Base-by-base conservation (phyloP, 2,329 filamentous ascomycete genomes). In the Diplodia mutila region DNA sequence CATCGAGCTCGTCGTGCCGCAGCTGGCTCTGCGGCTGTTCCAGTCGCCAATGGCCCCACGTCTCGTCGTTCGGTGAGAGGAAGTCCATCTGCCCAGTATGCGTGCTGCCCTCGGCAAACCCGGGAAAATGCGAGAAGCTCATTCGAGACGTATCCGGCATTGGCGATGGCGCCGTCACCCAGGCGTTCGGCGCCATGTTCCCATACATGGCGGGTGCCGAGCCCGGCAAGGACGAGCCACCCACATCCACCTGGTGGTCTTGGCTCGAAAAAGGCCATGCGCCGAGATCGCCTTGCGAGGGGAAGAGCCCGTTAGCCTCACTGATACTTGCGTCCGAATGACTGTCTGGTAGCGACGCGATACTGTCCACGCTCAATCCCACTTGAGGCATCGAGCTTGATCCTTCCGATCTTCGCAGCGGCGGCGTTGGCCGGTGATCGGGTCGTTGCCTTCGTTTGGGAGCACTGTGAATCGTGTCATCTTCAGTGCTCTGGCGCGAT, bases 41-140 rank as follows among this genome's bases (percentile, higher is more conserved):
- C 46, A 63, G 42, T 8, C 46, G 59, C 59, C 59, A 63, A 29
- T 34, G 46, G 5, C 27, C 59, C 59, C 59, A 63, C 11, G 29
- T 6, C 25, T 63, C 59, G n/a, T 63, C 59, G 16, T 27, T 39
- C 12, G 59, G 42, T 6, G 42, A 37, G 25, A 63, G 29, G 29
- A 63, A 63, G n/a, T 63, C 59, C 39, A 48, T 18, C 12, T 63
- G 59, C 7, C 42, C 59, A 29, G 59, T 14, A 4, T 34, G 46
- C n/a, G 59, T 27, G 16, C n/a, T 52, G 12, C 59, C 21, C 18
- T 63, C 42, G 29, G 46, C 8, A 32, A 63, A 63, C 7, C 59
- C 59, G 46, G 59, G 12, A 27, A 63, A 63, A 29, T 37, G 46
- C 11, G 59, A 63, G 46, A 63, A 63, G 59, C 59, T 63, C 59